These are phyloP conservation scores for Chimonanthus salicifolius DNA, from an alignment of 164 flowering plant genomes.

Conservation along the genomic window DNA sequence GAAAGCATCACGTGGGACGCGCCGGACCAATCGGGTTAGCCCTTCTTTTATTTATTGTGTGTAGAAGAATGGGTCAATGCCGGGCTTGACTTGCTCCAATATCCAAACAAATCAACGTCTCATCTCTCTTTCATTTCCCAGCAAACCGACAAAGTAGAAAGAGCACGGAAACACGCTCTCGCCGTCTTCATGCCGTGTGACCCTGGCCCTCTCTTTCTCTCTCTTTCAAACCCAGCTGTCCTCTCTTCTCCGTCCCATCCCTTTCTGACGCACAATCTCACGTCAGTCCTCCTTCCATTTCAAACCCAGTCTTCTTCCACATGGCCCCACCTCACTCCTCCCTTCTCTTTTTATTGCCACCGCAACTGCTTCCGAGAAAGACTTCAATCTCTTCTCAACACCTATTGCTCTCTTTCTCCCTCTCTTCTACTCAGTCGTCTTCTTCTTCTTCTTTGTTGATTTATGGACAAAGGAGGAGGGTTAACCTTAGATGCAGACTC, in stretches of 20 bases:
- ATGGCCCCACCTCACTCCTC: background rate
- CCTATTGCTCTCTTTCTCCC: slow-evolving; percentile 11
- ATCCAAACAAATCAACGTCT: background rate
- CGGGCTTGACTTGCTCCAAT: slow-evolving; percentile 14
- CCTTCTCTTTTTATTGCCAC: slow-evolving; percentile 33
- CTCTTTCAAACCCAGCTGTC: slow-evolving; percentile 14
- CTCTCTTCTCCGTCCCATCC: background rate
- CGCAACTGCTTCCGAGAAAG: slow-evolving; percentile 28
- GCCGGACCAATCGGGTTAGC: slow-evolving; percentile 40
- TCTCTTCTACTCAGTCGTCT: slow-evolving; percentile 2
- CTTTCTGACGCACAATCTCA: slow-evolving; percentile 22
- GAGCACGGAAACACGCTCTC: slow-evolving; percentile 11
- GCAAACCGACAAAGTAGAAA: background rate
- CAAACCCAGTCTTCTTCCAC: slow-evolving; percentile 15
- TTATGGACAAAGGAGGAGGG: slow-evolving; percentile 65
- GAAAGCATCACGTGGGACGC: slow-evolving; percentile 23
- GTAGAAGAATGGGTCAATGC: slow-evolving; percentile 35
- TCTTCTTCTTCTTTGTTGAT: slow-evolving; percentile 15
- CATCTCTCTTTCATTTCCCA: background rate
- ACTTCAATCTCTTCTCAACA: background rate
- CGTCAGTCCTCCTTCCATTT: slow-evolving; percentile 9
- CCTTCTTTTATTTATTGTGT: slow-evolving; percentile 2
- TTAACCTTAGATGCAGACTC: slow-evolving; percentile 50
- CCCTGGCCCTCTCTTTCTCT: background rate
- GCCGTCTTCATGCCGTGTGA: slow-evolving; percentile 6